These are phyloP conservation scores for Euryodendron excelsum DNA, from an alignment of 148 eudicot species.

Conservation along the genomic window DNA sequence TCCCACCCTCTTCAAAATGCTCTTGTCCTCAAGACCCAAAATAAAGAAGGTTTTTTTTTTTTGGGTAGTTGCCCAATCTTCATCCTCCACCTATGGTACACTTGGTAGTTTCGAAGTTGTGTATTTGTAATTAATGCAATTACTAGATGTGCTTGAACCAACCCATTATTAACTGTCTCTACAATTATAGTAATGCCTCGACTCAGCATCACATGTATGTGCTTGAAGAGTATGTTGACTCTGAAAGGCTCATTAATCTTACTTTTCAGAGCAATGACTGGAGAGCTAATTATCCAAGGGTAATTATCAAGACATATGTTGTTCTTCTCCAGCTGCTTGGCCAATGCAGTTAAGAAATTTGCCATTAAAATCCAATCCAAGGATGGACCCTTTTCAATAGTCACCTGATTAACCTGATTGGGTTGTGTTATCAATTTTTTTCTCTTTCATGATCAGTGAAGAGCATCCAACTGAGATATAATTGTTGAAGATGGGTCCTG, in stretches of 20 bases:
- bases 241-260: slow-evolving; percentile 59
- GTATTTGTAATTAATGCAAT: too few species aligned
- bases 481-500: slow-evolving; percentile 77
- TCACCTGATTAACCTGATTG: slow-evolving; percentile 68
- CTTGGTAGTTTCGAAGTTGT: too few species aligned
- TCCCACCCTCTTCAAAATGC: too few species aligned
- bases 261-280: slow-evolving; percentile 58
- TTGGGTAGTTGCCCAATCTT: too few species aligned
- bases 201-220: slow-evolving; percentile 85
- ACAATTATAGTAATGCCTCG: too few species aligned
- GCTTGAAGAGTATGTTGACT: slow-evolving; percentile 78
- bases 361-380: slow-evolving; percentile 79
- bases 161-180: too few species aligned
- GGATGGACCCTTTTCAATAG: slow-evolving; percentile 69
- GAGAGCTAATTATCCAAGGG: slow-evolving; percentile 61
- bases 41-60: too few species aligned
- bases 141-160: too few species aligned
- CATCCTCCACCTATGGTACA: too few species aligned
- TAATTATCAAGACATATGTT: slow-evolving; percentile 64
- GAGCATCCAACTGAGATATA: slow-evolving; percentile 89
- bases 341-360: slow-evolving; percentile 58
- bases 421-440: slow-evolving; percentile 56
- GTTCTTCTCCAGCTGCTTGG: slow-evolving; percentile 67
- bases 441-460: slow-evolving; percentile 66
- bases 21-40: too few species aligned